phyloP scores from a whole-genome alignment of 495 filamentous ascomycete genomes.

The Aspergillus hancockii region DNA sequence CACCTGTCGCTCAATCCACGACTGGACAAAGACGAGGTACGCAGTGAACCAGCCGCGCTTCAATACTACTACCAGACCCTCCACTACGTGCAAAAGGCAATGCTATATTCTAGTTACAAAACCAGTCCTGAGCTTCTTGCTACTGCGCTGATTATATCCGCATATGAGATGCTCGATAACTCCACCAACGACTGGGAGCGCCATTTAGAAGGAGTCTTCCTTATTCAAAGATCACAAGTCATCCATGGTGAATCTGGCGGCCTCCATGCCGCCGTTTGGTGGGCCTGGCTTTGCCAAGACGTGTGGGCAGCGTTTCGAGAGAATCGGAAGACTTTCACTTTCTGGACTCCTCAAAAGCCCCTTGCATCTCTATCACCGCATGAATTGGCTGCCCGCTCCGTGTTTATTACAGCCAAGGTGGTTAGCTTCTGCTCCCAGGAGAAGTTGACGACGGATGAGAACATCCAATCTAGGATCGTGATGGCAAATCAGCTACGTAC shows the following conservation, averaged over 20 bases:
- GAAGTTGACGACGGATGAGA: neutral
- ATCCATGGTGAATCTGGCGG: slow-evolving; percentile 17
- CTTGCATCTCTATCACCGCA: slow-evolving; percentile 7
- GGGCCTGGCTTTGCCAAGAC: slow-evolving; percentile 21
- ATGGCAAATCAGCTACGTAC: slow-evolving; percentile 15
- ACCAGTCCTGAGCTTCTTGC: slow-evolving; percentile 13
- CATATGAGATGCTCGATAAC: slow-evolving; percentile 20
- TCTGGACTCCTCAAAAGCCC: slow-evolving; percentile 11
- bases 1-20: slow-evolving; percentile 21
- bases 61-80: slow-evolving; percentile 28
- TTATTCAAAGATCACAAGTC: slow-evolving; percentile 17
- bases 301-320: slow-evolving; percentile 19
- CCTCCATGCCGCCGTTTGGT: slow-evolving; percentile 15
- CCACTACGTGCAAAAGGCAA: slow-evolving; percentile 15
- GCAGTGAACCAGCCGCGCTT: slow-evolving; percentile 5
- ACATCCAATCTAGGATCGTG: slow-evolving; percentile 12
- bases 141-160: slow-evolving; percentile 14
- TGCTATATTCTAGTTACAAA: slow-evolving; percentile 8
- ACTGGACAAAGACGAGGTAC: slow-evolving; percentile 5
- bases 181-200: slow-evolving; percentile 16
- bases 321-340: slow-evolving; percentile 12
- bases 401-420: slow-evolving; percentile 22
- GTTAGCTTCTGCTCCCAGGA: slow-evolving; percentile 17
- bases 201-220: slow-evolving; percentile 15
- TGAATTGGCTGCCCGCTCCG: slow-evolving; percentile 12